A percentile compares a stretch with the other conserved stretches of the same genome.
These are phyloP conservation scores for Metschnikowia drakensbergensis DNA, from an alignment of 805 yeast species.

Conservation along the genomic window DNA sequence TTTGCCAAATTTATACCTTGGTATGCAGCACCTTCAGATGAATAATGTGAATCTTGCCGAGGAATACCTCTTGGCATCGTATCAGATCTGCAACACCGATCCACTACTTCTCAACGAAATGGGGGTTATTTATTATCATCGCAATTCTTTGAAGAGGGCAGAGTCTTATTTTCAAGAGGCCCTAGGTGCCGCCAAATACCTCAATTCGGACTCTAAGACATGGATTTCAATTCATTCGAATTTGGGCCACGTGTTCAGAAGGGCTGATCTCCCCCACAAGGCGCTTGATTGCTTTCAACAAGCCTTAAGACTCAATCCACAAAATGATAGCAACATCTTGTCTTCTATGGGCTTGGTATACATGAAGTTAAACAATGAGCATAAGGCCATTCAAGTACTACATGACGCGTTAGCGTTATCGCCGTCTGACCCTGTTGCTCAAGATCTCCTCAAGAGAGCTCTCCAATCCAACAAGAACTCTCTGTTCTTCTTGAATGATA, in stretches of 20 bases:
- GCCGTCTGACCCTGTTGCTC: conserved; percentile 80
- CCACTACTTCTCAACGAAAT: conserved; percentile 87
- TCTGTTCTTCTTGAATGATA: conserved; percentile 11
- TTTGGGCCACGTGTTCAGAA: conserved; percentile 83
- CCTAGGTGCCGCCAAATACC: conserved; percentile 57
- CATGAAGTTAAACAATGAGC: conserved; percentile 60
- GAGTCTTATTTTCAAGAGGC: conserved; percentile 71
- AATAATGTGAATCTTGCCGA: conserved; percentile 78
- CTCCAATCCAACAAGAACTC: conserved; percentile 49
- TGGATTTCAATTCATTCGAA: conserved; percentile 84
- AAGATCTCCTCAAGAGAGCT: conserved; percentile 77
- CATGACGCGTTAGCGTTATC: conserved; percentile 78
- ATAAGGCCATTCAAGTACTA: conserved; percentile 68
- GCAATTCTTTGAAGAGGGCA: conserved; percentile 61
- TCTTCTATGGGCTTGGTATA: conserved; percentile 84
- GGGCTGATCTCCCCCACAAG: conserved; percentile 55
- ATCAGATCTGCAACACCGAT: conserved; percentile 75
- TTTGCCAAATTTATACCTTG: conserved; percentile 81
- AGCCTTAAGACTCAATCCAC: conserved; percentile 64
- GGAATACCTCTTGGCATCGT: conserved; percentile 76
- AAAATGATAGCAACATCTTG: conserved; percentile 65
- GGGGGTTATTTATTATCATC: conserved; percentile 88
- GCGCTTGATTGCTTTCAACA: conserved; percentile 74
- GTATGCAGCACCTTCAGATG: conserved; percentile 94
- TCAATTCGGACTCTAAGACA: conserved; percentile 75